Percentiles rank a stretch among this genome's conserved stretches.
These are phyloP conservation scores for Pleurotus ostreatus DNA, from an alignment of 768 basidiomycete species.

Conservation along the genomic window DNA sequence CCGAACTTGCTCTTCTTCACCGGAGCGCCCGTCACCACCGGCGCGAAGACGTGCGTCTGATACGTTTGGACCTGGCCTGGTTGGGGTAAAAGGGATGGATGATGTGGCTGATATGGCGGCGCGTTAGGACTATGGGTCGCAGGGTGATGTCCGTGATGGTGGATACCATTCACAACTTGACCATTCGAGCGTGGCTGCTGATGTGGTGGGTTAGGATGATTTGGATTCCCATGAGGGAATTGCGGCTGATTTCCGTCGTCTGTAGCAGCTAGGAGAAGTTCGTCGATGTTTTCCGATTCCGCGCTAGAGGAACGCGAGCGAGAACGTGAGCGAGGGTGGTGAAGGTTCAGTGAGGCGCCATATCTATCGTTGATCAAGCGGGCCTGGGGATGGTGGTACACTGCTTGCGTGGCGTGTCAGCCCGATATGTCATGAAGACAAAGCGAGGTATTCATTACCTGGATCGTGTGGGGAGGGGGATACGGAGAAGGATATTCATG, in stretches of 20 bases:
- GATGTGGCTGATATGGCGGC: not conserved
- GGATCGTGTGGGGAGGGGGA: not conserved
- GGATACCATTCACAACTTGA: not conserved
- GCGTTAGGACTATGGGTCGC: not conserved
- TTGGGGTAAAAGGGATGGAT: slow-evolving; percentile 15
- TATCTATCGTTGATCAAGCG: not conserved
- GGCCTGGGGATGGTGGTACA: not conserved
- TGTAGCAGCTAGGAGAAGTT: slow-evolving; percentile 38
- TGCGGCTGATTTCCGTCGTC: slow-evolving; percentile 19
- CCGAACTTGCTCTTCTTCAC: slow-evolving; percentile 58
- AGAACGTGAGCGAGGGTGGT: slow-evolving; percentile 13
- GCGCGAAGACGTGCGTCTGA: slow-evolving; percentile 70
- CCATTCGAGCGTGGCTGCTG: not conserved
- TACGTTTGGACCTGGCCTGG: slow-evolving; percentile 34
- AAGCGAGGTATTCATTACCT: not conserved
- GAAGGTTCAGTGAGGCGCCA: not conserved
- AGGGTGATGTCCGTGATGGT: not conserved
- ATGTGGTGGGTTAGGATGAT: slow-evolving; percentile 10
- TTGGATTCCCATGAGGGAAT: not conserved
- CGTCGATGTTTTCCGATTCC: slow-evolving; percentile 25
- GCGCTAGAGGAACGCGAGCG: slow-evolving; percentile 19
- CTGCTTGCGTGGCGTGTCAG: not conserved
- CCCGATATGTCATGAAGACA: not conserved
- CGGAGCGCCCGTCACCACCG: slow-evolving; percentile 69
- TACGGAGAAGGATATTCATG: not conserved